A percentile compares a stretch with the other conserved stretches of the same genome.
These are phyloP conservation scores for Aspergillus ochraceus DNA, from an alignment of 2,329 filamentous ascomycete genomes.

Conservation along the genomic window DNA sequence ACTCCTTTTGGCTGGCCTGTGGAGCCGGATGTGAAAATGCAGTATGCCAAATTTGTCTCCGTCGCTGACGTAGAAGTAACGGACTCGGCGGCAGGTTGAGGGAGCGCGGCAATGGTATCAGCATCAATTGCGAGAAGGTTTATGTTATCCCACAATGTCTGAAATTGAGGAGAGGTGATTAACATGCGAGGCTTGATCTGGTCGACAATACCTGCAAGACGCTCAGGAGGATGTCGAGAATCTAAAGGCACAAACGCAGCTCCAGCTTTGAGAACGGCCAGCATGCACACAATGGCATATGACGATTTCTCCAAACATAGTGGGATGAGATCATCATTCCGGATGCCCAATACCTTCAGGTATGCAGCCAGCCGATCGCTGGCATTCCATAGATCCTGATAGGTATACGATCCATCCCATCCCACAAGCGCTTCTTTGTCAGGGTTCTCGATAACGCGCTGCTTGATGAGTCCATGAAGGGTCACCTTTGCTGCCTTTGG, in stretches of 20 bases:
- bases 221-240: constrained; percentile 17
- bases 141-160: not conserved
- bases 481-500: no score
- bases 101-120: not conserved
- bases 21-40: constrained; percentile 21
- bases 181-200: not conserved
- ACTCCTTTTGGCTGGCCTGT: constrained; percentile 22
- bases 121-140: no score
- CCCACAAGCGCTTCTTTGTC: no score
- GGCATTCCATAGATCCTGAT: constrained; percentile 28
- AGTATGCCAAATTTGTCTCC: constrained; percentile 8
- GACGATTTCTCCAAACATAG: constrained; percentile 27
- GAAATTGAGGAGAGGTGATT: not conserved
- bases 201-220: not conserved
- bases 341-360: constrained; percentile 29
- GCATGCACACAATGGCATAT: constrained; percentile 24
- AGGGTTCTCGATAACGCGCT: no score
- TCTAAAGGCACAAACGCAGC: constrained; percentile 26
- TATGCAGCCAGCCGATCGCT: constrained; percentile 28
- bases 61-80: not conserved
- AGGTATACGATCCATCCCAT: constrained; percentile 28
- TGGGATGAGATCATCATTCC: constrained; percentile 22
- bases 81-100: not conserved
- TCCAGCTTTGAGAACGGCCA: constrained; percentile 26
- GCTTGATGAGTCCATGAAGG: no score